Conservation (phyloP, 2,329 filamentous ascomycete genomes). For the Clonostachys solani region DNA sequence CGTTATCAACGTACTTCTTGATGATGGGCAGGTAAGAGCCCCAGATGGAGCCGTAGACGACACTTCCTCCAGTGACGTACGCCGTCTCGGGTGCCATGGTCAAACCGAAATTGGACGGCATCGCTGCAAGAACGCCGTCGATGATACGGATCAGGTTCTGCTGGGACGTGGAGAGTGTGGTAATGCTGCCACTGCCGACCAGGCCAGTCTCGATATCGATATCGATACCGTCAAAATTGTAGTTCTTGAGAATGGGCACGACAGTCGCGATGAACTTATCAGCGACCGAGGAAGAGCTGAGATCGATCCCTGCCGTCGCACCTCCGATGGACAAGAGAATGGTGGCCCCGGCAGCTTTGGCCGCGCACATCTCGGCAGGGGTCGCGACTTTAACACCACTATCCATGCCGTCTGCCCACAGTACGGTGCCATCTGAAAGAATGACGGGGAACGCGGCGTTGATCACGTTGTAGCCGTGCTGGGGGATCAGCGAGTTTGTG, state of each 20-base stretch:
- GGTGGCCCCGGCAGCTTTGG: slow-evolving; percentile 24
- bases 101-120: slow-evolving; percentile 55
- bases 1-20: slow-evolving; percentile 28
- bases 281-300: slow-evolving; percentile 20
- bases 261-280: slow-evolving; percentile 26
- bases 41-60: slow-evolving; percentile 25
- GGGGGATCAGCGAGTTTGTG: slow-evolving; percentile 15
- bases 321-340: slow-evolving; percentile 27
- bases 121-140: slow-evolving; percentile 29
- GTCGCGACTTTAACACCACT: slow-evolving; percentile 18
- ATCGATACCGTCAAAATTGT: slow-evolving; percentile 29
- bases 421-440: slow-evolving; percentile 21
- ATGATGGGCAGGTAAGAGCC: slow-evolving; percentile 28
- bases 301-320: slow-evolving; percentile 23
- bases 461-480: slow-evolving; percentile 26
- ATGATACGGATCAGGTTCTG: slow-evolving; percentile 27
- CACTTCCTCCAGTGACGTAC: slow-evolving; percentile 24
- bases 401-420: slow-evolving; percentile 26
- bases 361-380: slow-evolving; percentile 23
- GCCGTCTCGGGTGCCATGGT: slow-evolving; percentile 38
- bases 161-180: slow-evolving; percentile 21
- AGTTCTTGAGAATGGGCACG: slow-evolving; percentile 24
- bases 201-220: slow-evolving; percentile 27
- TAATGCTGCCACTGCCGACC: slow-evolving; percentile 20
- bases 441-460: slow-evolving; percentile 27